These are phyloP conservation scores for Helicostylum pulchrum DNA, from an alignment of 192 early-diverging fungal species.

Conservation along the genomic window DNA sequence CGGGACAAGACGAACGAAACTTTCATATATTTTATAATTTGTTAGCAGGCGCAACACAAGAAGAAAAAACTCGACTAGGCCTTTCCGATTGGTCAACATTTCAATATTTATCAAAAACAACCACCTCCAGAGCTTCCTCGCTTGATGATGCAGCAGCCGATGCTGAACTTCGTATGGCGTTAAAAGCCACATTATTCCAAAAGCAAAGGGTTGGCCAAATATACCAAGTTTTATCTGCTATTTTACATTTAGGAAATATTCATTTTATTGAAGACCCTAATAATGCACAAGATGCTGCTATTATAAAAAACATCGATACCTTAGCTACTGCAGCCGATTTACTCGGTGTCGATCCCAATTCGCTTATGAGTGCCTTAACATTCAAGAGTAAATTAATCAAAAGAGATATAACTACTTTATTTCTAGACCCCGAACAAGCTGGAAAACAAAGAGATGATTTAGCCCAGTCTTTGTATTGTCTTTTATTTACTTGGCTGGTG, in stretches of 20 bases:
- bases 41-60: constrained; percentile 71
- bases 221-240: constrained; percentile 79
- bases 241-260: constrained; percentile 87
- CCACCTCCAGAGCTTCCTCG: constrained; percentile 33
- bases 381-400: constrained; percentile 81
- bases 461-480: constrained; percentile 72
- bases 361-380: constrained; percentile 72
- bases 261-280: constrained; percentile 68
- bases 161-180: constrained; percentile 64
- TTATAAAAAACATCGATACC: constrained; percentile 73
- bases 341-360: constrained; percentile 72
- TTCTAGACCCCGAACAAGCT: constrained; percentile 71
- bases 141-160: constrained; percentile 63
- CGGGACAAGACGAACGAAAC: constrained; percentile 68
- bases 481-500: constrained; percentile 79
- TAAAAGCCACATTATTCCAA: constrained; percentile 83
- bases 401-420: constrained; percentile 78
- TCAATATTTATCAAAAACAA: constrained; percentile 52
- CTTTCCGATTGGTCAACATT: constrained; percentile 64
- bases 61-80: constrained; percentile 76
- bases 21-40: constrained; percentile 97
- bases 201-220: constrained; percentile 77
- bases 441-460: constrained; percentile 70
- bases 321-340: constrained; percentile 74
- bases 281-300: constrained; percentile 71